phyloP scores from a whole-genome alignment of 257 asterid species.

The Solanum rostratum region DNA sequence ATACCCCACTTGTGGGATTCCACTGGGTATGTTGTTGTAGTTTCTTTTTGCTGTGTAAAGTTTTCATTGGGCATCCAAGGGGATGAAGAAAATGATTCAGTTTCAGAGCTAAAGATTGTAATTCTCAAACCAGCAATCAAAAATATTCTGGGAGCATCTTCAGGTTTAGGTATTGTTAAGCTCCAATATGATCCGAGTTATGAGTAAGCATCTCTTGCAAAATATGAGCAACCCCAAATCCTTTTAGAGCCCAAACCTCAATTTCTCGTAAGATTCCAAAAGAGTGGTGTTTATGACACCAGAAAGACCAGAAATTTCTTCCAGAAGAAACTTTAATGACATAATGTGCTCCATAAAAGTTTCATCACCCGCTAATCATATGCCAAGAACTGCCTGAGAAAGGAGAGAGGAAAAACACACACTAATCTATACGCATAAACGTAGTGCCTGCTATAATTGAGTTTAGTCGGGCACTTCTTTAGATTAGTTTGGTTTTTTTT shows the following conservation, averaged over 20 bases:
- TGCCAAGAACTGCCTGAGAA: not conserved
- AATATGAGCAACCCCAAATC: not conserved
- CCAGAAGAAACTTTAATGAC: not conserved
- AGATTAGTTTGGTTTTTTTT: not conserved
- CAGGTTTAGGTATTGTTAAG: too few species aligned
- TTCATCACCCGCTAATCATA: not conserved
- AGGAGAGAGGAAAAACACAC: not conserved
- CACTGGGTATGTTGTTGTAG: too few species aligned
- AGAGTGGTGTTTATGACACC: not conserved
- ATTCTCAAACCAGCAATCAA: too few species aligned
- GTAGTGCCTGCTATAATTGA: not conserved
- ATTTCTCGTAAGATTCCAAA: not conserved
- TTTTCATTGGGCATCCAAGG: not conserved
- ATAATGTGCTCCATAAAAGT: not conserved
- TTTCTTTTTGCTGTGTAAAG: not conserved
- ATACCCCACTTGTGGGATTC: too few species aligned
- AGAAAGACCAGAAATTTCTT: not conserved
- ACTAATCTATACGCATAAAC: not conserved
- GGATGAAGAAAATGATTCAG: not conserved
- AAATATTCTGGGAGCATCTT: too few species aligned
- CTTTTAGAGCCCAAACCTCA: not conserved
- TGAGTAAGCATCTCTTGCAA: too few species aligned
- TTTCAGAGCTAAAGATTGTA: not conserved
- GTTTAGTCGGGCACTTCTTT: not conserved
- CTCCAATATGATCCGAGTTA: too few species aligned